phyloP scores from a whole-genome alignment of 2,329 filamentous ascomycete genomes.

The Emmonsiellopsis sp. region DNA sequence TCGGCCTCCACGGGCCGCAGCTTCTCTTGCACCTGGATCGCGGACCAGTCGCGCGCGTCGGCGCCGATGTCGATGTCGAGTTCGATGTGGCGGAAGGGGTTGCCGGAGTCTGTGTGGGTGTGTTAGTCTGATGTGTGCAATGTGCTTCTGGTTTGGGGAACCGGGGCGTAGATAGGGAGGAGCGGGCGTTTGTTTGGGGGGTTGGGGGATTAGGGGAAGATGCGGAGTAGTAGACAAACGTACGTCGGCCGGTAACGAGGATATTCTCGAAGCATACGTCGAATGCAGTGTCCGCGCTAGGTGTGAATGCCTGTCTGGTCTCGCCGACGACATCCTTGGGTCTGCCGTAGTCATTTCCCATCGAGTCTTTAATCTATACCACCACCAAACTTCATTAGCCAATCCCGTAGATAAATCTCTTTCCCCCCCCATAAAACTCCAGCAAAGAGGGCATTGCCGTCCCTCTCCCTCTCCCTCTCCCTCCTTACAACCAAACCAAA shows the following conservation, averaged over 20 bases:
- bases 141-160: too few relatives aligned
- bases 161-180: not conserved
- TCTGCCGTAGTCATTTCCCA: constrained; percentile 90
- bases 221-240: constrained; percentile 18
- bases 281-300: constrained; percentile 82
- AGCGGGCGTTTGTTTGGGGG: not conserved
- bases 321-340: constrained; percentile 89
- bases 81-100: constrained; percentile 63
- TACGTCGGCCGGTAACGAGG: constrained; percentile 53
- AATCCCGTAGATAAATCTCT: too few relatives aligned
- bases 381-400: constrained; percentile 5
- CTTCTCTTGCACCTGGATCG: constrained; percentile 93
- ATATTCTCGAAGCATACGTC: constrained; percentile 95
- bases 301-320: constrained; percentile 87
- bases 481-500: not conserved
- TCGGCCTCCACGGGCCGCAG: constrained; percentile 95
- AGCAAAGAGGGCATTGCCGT: not conserved
- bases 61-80: constrained; percentile 94
- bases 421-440: not conserved
- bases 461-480: too few relatives aligned
- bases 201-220: too few relatives aligned
- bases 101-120: constrained; percentile 25
- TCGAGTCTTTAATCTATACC: constrained; percentile 76
- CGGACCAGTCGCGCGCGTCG: constrained; percentile 96
- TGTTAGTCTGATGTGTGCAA: not conserved